Percentiles rank a stretch among this genome's conserved stretches.
phyloP scores from a whole-genome alignment of 2,329 filamentous ascomycete genomes.

The Elsinoe australis region DNA sequence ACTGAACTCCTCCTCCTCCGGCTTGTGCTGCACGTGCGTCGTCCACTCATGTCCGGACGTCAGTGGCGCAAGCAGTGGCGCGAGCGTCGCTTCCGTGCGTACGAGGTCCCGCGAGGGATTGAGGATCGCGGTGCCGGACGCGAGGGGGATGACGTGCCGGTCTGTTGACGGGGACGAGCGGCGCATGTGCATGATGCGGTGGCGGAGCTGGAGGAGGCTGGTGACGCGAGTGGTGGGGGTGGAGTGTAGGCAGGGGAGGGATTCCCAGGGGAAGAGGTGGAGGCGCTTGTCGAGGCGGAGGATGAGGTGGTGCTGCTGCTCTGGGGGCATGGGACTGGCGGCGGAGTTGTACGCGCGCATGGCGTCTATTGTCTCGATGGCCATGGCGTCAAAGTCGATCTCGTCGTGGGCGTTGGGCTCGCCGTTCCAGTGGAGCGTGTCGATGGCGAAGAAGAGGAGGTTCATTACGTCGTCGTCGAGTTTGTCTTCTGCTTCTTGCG shows the following conservation, averaged over 20 bases:
- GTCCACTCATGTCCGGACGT: constrained; percentile 47
- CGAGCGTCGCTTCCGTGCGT: constrained; percentile 69
- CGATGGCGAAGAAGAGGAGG: constrained; percentile 89
- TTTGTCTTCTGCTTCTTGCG: constrained; percentile 59
- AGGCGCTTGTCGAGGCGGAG: constrained; percentile 85
- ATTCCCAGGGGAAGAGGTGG: constrained; percentile 93
- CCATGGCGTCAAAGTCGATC: constrained; percentile 88
- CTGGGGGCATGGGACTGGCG: constrained; percentile 26
- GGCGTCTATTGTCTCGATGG: constrained; percentile 79
- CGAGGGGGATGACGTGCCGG: constrained; percentile 43
- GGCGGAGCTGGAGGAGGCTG: constrained; percentile 72
- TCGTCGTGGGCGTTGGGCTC: constrained; percentile 96
- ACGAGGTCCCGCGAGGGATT: constrained; percentile 81
- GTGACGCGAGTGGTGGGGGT: constrained; percentile 80
- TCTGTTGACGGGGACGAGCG: constrained; percentile 21
- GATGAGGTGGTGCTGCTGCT: constrained; percentile 58
- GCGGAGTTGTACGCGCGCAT: constrained; percentile 66
- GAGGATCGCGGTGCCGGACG: constrained; percentile 67
- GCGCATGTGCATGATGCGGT: constrained; percentile 58
- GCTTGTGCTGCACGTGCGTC: constrained; percentile 58
- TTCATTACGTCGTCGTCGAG: constrained; percentile 87
- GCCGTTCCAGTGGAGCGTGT: constrained; percentile 92
- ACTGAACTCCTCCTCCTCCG: constrained; percentile 72
- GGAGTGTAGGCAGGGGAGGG: constrained; percentile 72
- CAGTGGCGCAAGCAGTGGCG: constrained; percentile 51